Conservation (phyloP, 179 eudicot species). For the Silene vulgaris region DNA sequence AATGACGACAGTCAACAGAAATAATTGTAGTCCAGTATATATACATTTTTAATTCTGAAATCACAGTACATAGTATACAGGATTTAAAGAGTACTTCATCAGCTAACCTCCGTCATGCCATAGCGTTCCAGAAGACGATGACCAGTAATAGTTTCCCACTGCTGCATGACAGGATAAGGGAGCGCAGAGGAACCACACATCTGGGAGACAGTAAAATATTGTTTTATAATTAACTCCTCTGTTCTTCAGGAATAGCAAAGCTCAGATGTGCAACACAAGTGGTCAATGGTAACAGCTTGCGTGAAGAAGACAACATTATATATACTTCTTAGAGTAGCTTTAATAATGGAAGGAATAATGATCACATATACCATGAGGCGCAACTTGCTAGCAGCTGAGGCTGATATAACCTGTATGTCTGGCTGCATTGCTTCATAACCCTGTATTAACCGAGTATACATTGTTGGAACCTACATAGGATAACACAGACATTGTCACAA, state of each 20-base stretch:
- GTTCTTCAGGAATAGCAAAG: background rate
- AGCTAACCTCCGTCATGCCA: slow-evolving; percentile 96
- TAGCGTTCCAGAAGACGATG: slow-evolving; percentile 92
- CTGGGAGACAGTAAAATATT: slow-evolving; percentile 37
- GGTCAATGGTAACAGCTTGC: background rate
- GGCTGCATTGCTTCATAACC: slow-evolving; percentile 96
- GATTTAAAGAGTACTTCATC: slow-evolving; percentile 4
- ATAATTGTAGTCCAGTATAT: background rate
- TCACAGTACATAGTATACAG: background rate
- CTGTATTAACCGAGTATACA: slow-evolving; percentile 91
- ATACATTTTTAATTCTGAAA: slow-evolving; percentile 6
- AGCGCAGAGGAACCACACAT: slow-evolving; percentile 99
- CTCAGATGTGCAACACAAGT: slow-evolving; percentile 7
- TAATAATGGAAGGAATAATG: background rate
- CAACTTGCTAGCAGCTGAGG: slow-evolving; percentile 76
- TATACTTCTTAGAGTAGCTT: slow-evolving; percentile 5
- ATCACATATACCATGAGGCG: slow-evolving; percentile 79
- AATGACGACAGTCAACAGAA: slow-evolving; percentile 16
- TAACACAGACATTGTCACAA: slow-evolving; percentile 6
- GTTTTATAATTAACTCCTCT: background rate
- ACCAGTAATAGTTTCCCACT: slow-evolving; percentile 92
- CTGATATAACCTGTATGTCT: slow-evolving; percentile 55
- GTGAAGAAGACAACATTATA: background rate
- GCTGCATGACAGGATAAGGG: slow-evolving; percentile 94
- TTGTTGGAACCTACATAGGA: slow-evolving; percentile 79